Conservation (phyloP, 495 filamentous ascomycete species). For the Penicillium crystallinum region DNA sequence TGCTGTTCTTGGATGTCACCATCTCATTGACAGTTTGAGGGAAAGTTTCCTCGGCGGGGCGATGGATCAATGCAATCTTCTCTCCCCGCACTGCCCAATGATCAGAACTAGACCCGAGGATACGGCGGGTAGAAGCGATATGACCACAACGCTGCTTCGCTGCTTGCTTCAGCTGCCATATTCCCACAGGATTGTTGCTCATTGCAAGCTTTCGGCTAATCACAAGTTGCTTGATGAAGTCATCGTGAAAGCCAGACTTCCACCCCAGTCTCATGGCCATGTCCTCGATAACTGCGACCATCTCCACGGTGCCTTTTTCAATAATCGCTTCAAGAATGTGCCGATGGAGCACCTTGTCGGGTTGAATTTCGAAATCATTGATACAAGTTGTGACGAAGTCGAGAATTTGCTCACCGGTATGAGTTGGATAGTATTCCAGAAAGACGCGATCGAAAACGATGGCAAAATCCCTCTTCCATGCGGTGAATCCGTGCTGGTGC, state of each 20-base stretch:
- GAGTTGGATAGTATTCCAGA: slow-evolving; percentile 38
- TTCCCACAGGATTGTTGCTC: slow-evolving; percentile 32
- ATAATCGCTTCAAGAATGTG: slow-evolving; percentile 41
- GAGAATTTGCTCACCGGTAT: slow-evolving; percentile 27
- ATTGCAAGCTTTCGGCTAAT: slow-evolving; percentile 28
- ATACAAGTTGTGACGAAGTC: slow-evolving; percentile 34
- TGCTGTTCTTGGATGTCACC: slow-evolving; percentile 23
- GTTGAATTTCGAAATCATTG: slow-evolving; percentile 31
- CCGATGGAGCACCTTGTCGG: slow-evolving; percentile 37
- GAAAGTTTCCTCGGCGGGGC: slow-evolving; percentile 15
- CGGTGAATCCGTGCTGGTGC: slow-evolving; percentile 30
- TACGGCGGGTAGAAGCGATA: slow-evolving; percentile 30
- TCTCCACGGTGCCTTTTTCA: slow-evolving; percentile 32
- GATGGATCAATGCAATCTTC: slow-evolving; percentile 13
- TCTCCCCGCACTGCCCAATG: slow-evolving; percentile 8
- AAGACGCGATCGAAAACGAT: slow-evolving; percentile 40
- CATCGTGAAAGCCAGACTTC: slow-evolving; percentile 28
- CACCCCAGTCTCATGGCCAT: slow-evolving; percentile 31
- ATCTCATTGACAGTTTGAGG: slow-evolving; percentile 24
- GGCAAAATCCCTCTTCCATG: slow-evolving; percentile 23
- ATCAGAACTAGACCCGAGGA: slow-evolving; percentile 27
- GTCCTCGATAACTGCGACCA: slow-evolving; percentile 22
- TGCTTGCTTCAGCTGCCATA: slow-evolving; percentile 43
- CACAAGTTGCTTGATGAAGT: slow-evolving; percentile 25
- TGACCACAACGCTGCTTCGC: slow-evolving; percentile 31